Conservation (phyloP, 2,329 filamentous ascomycete species). For the Shiraia sp. region DNA sequence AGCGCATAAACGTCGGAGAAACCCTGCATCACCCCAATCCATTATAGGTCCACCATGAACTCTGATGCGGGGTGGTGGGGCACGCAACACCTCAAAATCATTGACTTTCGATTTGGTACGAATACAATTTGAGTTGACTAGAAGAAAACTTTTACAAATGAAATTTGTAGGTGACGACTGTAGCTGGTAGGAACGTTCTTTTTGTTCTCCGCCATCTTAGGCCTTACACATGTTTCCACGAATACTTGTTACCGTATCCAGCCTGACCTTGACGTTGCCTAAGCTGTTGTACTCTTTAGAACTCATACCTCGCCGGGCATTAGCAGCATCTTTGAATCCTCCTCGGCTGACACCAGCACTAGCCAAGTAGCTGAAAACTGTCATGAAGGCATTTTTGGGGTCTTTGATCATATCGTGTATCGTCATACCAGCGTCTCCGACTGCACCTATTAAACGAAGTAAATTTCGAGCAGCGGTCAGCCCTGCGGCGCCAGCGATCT, state of each 20-base stretch:
- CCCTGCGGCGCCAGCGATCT: background rate
- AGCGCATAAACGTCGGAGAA: too few relatives aligned
- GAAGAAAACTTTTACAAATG: too few relatives aligned
- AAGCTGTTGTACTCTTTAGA: slow-evolving; percentile 7
- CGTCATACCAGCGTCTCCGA: slow-evolving; percentile 3
- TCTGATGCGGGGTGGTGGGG: too few relatives aligned
- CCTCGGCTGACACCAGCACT: slow-evolving; percentile 7
- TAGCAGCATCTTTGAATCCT: slow-evolving; percentile 11
- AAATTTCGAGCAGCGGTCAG: background rate
- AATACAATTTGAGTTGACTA: too few relatives aligned
- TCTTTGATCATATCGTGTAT: slow-evolving; percentile 12
- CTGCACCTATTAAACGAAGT: background rate
- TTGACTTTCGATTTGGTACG: too few relatives aligned
- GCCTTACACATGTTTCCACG: slow-evolving; percentile 21
- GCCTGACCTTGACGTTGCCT: slow-evolving; percentile 6
- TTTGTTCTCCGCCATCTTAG: too few relatives aligned
- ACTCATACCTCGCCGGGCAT: slow-evolving; percentile 5
- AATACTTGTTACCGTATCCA: slow-evolving; percentile 26
- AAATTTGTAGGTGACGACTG: too few relatives aligned
- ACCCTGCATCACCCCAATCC: too few relatives aligned
- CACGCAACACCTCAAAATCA: too few relatives aligned
- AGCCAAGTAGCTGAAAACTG: slow-evolving; percentile 10
- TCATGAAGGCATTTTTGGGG: slow-evolving; percentile 11
- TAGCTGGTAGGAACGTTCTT: too few relatives aligned
- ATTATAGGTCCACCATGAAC: too few relatives aligned